A percentile compares a stretch with the other conserved stretches of the same genome.
Conservation (phyloP, 1,284 basidiomycete genomes). For the Rhodotorula mucilaginosa region DNA sequence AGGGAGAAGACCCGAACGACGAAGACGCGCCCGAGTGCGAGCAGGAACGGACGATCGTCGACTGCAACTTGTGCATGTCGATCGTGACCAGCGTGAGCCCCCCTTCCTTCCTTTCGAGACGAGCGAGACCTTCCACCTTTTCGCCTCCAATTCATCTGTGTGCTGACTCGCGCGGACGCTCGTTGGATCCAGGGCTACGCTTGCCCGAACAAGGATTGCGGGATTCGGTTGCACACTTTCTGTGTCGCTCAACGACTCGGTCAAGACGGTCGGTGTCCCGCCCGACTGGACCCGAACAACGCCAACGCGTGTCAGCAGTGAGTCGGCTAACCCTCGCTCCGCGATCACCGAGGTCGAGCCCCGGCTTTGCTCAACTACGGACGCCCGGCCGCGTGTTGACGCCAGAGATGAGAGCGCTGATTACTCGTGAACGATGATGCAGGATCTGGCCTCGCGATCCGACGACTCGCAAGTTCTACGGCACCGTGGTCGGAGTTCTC, state of each 20-base stretch:
- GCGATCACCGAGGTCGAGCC: not conserved
- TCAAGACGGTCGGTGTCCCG: constrained; percentile 26
- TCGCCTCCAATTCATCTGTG: not conserved
- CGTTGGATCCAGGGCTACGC: constrained; percentile 55
- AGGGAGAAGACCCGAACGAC: constrained; percentile 52
- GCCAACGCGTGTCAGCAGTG: constrained; percentile 38
- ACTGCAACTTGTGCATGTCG: constrained; percentile 73
- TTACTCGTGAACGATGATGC: too few relatives aligned
- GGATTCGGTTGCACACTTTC: constrained; percentile 59
- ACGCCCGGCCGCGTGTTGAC: constrained; percentile 34
- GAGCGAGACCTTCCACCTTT: not conserved
- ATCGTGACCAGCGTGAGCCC: constrained; percentile 50
- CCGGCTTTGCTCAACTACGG: constrained; percentile 18
- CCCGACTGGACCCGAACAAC: constrained; percentile 33
- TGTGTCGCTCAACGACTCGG: constrained; percentile 18
- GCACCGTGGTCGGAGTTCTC: constrained; percentile 46
- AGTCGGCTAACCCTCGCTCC: not conserved
- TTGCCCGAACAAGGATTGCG: constrained; percentile 65
- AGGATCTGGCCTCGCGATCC: constrained; percentile 21
- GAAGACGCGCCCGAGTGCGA: constrained; percentile 1
- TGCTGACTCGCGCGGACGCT: not conserved
- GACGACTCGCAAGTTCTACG: constrained; percentile 10
- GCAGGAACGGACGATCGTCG: constrained; percentile 51
- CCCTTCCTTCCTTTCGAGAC: constrained; percentile 6
- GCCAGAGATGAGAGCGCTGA: too few relatives aligned